Base-by-base conservation (phyloP, 1,284 basidiomycete species). In the Meira miltonrushii region DNA sequence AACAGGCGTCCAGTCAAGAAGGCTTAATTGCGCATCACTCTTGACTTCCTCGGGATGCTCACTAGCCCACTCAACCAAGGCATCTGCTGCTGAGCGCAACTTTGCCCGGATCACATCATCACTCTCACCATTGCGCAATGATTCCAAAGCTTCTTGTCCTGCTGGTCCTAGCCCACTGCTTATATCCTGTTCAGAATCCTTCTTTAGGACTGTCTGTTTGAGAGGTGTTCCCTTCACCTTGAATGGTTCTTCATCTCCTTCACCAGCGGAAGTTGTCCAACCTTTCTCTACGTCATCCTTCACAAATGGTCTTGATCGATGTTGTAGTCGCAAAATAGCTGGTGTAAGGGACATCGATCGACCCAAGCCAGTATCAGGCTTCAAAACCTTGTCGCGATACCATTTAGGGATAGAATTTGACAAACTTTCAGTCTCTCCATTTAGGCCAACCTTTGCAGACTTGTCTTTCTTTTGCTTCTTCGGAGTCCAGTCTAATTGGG, bases 401-500 rank as follows among this genome's bases (percentile, higher is more conserved):
- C 72, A 76, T 10, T 59, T 41, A 1, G 72, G 73, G 10, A 71
- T 59, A 0, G 57, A 39, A 15, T 60, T 58, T 19, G 58, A 15
- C 1, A 33, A 53, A n/a, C 10, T 48, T 7, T 51, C 57, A 15
- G 41, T 52, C 19, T 33, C 60, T 17, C 53, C 56, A 1, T 59
- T 11, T 9, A 4, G 11, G 12, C 5, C 23, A 25, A 13, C 17
- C 43, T 9, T 39, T 43, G 23, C 13, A n/a, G 48, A 40, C 59
- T 66, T 62, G 37, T 62, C 25, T 47, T 64, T 81, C 70, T 87
- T 85, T n/a, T 87, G 86, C 1, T 85, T 82, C 79, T 97, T 97
- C 0, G 90, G 90, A 1, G 88, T 87, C 94, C 94, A 98, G 78
- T 99, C 93, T 55, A 98, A 81, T 78, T 99, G 95, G 51, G 83